These are phyloP conservation scores for Barbarea vulgaris DNA, from an alignment of 345 rosid genomes.

Conservation along the genomic window DNA sequence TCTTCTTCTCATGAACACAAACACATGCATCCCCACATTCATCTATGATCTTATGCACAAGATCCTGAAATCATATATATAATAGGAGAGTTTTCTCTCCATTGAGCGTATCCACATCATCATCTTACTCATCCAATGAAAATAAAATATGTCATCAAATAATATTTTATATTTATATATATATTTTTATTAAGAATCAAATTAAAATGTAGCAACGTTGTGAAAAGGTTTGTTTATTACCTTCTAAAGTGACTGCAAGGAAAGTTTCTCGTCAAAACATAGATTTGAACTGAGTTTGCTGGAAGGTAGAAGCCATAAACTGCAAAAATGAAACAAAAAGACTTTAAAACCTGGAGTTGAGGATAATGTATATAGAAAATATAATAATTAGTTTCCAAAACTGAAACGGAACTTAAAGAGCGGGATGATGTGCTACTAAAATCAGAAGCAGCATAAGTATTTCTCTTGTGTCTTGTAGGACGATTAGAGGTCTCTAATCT, in stretches of 20 bases:
- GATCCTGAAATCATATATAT: not conserved
- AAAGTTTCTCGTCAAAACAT: slow-evolving; percentile 78
- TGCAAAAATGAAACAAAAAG: slow-evolving; percentile 1
- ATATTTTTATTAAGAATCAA: too few species aligned
- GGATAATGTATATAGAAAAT: slow-evolving; percentile 1
- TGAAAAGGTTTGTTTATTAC: too few species aligned
- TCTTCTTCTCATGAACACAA: not conserved
- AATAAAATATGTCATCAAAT: too few species aligned
- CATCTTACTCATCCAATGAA: too few species aligned
- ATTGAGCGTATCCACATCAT: too few species aligned
- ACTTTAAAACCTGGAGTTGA: slow-evolving; percentile 5
- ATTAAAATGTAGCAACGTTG: not conserved
- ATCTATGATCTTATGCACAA: not conserved
- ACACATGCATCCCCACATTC: not conserved
- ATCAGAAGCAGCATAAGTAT: slow-evolving; percentile 71
- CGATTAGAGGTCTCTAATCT: slow-evolving; percentile 47
- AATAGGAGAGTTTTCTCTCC: too few species aligned
- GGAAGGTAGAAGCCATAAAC: slow-evolving; percentile 46
- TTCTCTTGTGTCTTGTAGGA: slow-evolving; percentile 63
- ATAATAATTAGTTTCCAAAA: slow-evolving; percentile 39
- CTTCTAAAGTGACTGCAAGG: slow-evolving; percentile 84
- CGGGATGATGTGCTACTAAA: slow-evolving; percentile 55
- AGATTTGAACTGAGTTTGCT: slow-evolving; percentile 59
- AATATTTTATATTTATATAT: too few species aligned
- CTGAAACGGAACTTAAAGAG: slow-evolving; percentile 45